Evolutionary conservation across 768 basidiomycete species (phyloP).

Genomic region (Suillus hirtellus): DNA sequence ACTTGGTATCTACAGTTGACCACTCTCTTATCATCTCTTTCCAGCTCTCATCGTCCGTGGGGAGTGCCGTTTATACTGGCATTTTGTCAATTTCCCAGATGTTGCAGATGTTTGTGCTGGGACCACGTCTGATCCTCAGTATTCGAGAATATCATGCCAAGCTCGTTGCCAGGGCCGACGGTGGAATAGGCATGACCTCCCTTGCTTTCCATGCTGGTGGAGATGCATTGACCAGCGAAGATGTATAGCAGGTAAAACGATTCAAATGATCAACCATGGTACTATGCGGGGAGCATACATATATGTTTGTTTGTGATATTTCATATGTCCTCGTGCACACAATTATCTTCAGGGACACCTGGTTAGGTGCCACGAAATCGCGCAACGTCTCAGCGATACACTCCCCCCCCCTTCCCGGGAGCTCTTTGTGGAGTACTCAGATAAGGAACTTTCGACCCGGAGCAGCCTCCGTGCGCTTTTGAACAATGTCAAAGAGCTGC

Average conservation of each 20-base stretch:
- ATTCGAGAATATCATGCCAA: neutral
- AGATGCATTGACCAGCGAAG: neutral
- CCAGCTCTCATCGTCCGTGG: no score
- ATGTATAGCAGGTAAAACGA: neutral
- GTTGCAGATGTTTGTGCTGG: neutral
- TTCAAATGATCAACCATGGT: neutral
- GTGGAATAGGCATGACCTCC: neutral
- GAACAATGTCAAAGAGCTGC: no score
- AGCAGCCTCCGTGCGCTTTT: no score
- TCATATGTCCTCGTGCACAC: no score
- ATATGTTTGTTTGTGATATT: neutral
- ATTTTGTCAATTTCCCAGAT: neutral
- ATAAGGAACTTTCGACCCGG: no score
- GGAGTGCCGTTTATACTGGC: neutral
- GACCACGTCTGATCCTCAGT: neutral
- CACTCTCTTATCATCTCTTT: neutral
- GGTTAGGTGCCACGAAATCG: no score
- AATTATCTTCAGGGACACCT: no score
- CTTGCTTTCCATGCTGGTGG: neutral
- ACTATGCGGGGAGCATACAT: neutral
- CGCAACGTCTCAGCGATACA: no score
- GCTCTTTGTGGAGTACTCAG: no score
- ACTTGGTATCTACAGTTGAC: neutral
- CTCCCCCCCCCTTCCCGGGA: no score
- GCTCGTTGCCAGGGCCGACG: neutral